Base-by-base conservation (phyloP, 2,329 filamentous ascomycete genomes). In the Hypoxylon sp. region DNA sequence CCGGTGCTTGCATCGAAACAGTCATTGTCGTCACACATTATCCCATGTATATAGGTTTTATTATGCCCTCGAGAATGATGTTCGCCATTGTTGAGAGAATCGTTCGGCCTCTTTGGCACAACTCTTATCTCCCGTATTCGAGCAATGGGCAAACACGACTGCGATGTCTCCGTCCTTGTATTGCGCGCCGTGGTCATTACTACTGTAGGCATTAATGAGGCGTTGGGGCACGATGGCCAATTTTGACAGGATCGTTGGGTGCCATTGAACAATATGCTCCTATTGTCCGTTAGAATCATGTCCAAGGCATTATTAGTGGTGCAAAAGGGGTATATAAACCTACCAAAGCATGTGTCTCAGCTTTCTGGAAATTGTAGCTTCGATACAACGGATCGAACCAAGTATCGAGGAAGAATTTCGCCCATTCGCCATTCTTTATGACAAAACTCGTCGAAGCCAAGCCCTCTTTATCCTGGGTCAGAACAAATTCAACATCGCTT, bases 361-460 rank as follows among this genome's bases (percentile, higher is more conserved):
- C 94, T 79, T 97, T 98, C 77, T 97, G 93, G 77, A 99, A 99
- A 78, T 97, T 97, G 82, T 99, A 99, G 73, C 87, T 92, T 70
- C 95, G 87, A 81, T 97, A 99, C 47, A 98, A 83, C 52, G 96
- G 96, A 78, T 98, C 94, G 77, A 96, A 97, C 96, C 96, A 99
- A 0, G 93, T 92, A 78, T 99, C 96, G 17, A 98, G 81, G 77
- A 99, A 93, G 83, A 92, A 99, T 77, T 92, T 92, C 48, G 93
- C 92, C 93, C 95, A 99, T 61, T 96, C 93, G 22, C 94, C 94
- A 67, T 92, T 93, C 69, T 90, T 87, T 11, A 99, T 78, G 13
- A 98, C 83, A 69, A 97, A 91, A 80, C 93, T 97, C 10, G 89
- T 89, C 14, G 90, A 87, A 26, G 89, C 89, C 58, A 99, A 78